Evolutionary conservation across 2,329 filamentous ascomycete species (phyloP).

Genomic region (Chlorencoelia australis): DNA sequence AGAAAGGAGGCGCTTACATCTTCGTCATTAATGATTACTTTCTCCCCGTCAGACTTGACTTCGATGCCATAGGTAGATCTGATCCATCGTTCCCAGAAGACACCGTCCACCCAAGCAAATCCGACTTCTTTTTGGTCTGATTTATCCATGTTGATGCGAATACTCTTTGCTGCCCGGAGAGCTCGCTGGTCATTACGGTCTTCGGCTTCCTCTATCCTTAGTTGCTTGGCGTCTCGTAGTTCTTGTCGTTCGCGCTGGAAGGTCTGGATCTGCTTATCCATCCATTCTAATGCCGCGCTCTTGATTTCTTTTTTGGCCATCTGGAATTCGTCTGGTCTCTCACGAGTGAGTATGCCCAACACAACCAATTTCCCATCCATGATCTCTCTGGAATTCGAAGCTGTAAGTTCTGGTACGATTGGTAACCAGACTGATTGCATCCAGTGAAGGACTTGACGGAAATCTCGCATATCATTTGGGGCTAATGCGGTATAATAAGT

Average conservation of each 20-base stretch:
- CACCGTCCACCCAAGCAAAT: conserved; percentile 95
- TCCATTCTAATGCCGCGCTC: conserved; percentile 92
- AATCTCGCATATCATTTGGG: conserved; percentile 87
- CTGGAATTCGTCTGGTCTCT: conserved; percentile 68
- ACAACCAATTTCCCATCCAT: conserved; percentile 96
- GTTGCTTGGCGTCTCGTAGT: conserved; percentile 84
- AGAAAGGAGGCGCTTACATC: conserved; percentile 54
- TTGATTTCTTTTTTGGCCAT: conserved; percentile 82
- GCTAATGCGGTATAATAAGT: conserved; percentile 84
- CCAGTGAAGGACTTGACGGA: conserved; percentile 71
- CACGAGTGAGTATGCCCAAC: conserved; percentile 74
- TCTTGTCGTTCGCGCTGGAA: conserved; percentile 93
- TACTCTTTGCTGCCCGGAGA: conserved; percentile 76
- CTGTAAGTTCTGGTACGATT: conserved; percentile 87
- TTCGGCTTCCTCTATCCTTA: conserved; percentile 92
- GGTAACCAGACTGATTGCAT: conserved; percentile 96
- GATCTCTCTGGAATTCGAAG: conserved; percentile 83
- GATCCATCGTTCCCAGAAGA: conserved; percentile 97
- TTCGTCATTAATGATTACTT: conserved; percentile 94
- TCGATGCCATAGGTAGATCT: conserved; percentile 90
- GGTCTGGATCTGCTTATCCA: conserved; percentile 85
- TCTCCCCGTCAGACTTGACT: conserved; percentile 70
- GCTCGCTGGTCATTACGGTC: conserved; percentile 86
- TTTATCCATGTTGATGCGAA: conserved; percentile 83
- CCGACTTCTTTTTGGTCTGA: conserved; percentile 78